Base-by-base conservation (phyloP, 768 basidiomycete genomes). In the Obba rivulosa region DNA sequence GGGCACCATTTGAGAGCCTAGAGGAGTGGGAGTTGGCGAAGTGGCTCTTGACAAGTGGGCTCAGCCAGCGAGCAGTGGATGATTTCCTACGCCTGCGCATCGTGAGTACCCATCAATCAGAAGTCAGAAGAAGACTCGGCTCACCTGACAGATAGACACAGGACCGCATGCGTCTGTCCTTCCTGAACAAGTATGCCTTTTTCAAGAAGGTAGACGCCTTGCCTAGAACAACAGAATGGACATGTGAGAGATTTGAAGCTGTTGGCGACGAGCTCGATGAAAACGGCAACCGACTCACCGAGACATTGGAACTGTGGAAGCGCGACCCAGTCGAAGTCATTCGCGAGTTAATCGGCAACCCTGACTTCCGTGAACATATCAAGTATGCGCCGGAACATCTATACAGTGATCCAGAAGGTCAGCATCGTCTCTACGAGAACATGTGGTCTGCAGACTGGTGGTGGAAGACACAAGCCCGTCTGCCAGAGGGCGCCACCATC, bases 1-100 rank as follows among this genome's bases (percentile, higher is more conserved):
- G 18, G 31, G 54, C 54, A 4, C 66, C 68, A 2, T 71, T 70
- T 47, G 52, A 53, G 16, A 55, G 48, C 34, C 41, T 55, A 24
- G 67, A 66, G 8, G 64, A 72, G 59, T 55, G 56, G 56, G 63
- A 66, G 37, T 43, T 72, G 2, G 70, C 57, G 1, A 36, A 49
- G 16, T 72, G 64, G 67, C 42, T 73, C 22, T 58, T 63, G 59
- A 37, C 48, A 36, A 51, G 61, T 4, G 58, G 68, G 7, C 56
- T 69, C 17, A 61, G 43, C 1, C 56, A 63, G 43, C 9, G 35
- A 11, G 44, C 37, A 20, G 66, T 63, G 0, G 55, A 71, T 34
- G 45, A 57, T 8, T 69, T 67, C 40, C 51, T 72, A 16, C 64
- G 65, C 25, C 49, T 70, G 3, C 42, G 55, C 11, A 61, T 57